These are phyloP conservation scores for Papilionanthe hybrid DNA, from an alignment of 116 monocot genomes.

Conservation along the genomic window DNA sequence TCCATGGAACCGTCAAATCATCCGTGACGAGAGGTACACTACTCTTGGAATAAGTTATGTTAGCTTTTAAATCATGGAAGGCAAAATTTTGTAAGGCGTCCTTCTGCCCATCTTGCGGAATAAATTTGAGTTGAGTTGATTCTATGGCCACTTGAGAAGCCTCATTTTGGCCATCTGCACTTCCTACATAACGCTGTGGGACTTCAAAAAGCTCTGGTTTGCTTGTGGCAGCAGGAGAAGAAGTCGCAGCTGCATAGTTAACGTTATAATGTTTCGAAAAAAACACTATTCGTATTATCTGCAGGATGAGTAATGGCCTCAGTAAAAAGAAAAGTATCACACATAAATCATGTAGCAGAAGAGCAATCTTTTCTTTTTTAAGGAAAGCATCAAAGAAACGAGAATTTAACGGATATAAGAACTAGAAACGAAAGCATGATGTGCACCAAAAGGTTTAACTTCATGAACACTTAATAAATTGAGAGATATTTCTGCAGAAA, in stretches of 20 bases:
- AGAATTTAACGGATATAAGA: not conserved
- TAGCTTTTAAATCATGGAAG: slow-evolving; percentile 22
- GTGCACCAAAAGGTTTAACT: not conserved
- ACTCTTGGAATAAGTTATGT: slow-evolving; percentile 36
- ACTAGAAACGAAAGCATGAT: not conserved
- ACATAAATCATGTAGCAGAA: not conserved
- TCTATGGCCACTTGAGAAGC: slow-evolving; percentile 19
- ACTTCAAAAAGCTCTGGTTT: slow-evolving; percentile 17
- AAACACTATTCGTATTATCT: slow-evolving; percentile 19
- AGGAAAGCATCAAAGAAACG: not conserved
- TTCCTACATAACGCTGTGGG: slow-evolving; percentile 16
- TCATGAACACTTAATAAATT: not conserved
- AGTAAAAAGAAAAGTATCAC: slow-evolving; percentile 7
- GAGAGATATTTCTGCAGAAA: not conserved
- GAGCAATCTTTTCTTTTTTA: not conserved
- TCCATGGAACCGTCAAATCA: slow-evolving; percentile 85
- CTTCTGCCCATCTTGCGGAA: slow-evolving; percentile 25
- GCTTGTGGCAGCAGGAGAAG: slow-evolving; percentile 24
- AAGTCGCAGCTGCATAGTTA: slow-evolving; percentile 25
- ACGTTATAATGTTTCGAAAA: slow-evolving; percentile 29
- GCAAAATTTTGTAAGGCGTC: slow-evolving; percentile 20
- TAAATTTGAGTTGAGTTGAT: slow-evolving; percentile 16
- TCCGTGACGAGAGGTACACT: slow-evolving; percentile 44
- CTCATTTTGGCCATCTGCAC: slow-evolving; percentile 18
- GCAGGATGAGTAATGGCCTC: slow-evolving; percentile 27